Conservation (phyloP, 2,329 filamentous ascomycete species). For the Aspergillus transmontanensis region DNA sequence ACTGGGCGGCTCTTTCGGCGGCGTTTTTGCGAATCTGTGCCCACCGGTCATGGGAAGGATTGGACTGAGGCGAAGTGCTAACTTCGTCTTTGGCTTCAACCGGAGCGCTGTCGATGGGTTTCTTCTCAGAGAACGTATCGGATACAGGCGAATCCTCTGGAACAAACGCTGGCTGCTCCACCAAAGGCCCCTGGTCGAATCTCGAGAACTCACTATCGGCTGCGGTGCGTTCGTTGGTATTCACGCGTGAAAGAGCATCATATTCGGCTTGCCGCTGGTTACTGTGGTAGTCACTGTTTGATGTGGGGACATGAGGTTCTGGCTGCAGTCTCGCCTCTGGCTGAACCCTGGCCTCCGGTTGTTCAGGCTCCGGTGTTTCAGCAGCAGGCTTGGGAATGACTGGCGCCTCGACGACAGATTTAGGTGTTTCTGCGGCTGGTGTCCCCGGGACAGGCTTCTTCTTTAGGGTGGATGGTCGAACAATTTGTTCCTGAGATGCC, state of each 20-base stretch:
- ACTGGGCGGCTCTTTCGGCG: slow-evolving; percentile 72
- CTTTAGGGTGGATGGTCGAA: slow-evolving; percentile 30
- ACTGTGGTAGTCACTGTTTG: slow-evolving; percentile 35
- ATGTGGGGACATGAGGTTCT: not conserved
- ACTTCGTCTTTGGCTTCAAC: slow-evolving; percentile 6
- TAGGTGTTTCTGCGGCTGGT: slow-evolving; percentile 11
- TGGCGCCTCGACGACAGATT: slow-evolving; percentile 14
- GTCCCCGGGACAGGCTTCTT: slow-evolving; percentile 36
- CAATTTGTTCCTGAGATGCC: slow-evolving; percentile 32
- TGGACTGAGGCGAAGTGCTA: slow-evolving; percentile 7
- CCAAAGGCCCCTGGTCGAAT: slow-evolving; percentile 87
- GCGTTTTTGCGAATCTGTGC: slow-evolving; percentile 95
- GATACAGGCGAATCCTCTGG: slow-evolving; percentile 55
- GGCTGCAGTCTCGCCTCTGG: slow-evolving; percentile 11
- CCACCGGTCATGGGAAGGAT: slow-evolving; percentile 75
- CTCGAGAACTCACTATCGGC: slow-evolving; percentile 57
- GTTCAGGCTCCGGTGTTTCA: slow-evolving; percentile 19
- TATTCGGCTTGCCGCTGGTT: slow-evolving; percentile 54
- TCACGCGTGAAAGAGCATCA: slow-evolving; percentile 63
- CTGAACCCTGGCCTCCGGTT: slow-evolving; percentile 20
- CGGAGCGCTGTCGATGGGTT: slow-evolving; percentile 10
- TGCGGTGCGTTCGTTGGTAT: slow-evolving; percentile 52
- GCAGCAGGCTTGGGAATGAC: slow-evolving; percentile 8
- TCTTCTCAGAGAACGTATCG: slow-evolving; percentile 19
- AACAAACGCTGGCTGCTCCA: slow-evolving; percentile 82